Percentiles rank a stretch among this genome's conserved stretches.
phyloP scores from a whole-genome alignment of 495 filamentous ascomycete species.

The Penicillium pulvis region DNA sequence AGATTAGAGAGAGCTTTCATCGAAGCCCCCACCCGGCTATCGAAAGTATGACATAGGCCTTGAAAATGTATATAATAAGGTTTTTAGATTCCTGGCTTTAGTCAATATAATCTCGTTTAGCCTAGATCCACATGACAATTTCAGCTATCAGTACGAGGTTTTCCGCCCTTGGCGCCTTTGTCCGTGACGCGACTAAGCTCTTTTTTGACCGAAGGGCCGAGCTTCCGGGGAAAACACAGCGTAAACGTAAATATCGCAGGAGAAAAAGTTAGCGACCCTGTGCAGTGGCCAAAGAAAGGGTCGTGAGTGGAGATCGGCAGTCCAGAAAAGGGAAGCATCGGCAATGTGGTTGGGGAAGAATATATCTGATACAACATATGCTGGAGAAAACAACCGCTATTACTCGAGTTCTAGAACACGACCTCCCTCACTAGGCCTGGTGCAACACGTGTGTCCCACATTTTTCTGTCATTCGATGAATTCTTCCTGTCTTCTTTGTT shows the following conservation, averaged over 20 bases:
- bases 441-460: background rate
- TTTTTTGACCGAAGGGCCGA: constrained; percentile 2
- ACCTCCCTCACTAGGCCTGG: background rate
- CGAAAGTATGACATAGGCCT: background rate
- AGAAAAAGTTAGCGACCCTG: background rate
- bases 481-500: background rate
- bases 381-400: background rate
- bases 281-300: constrained; percentile 4
- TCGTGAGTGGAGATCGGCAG: constrained; percentile 13
- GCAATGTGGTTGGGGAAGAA: background rate
- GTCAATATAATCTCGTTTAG: constrained; percentile 6
- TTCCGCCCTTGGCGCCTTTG: constrained; percentile 16
- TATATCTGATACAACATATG: background rate
- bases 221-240: background rate
- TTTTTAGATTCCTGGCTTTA: constrained; percentile 2
- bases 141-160: constrained; percentile 15
- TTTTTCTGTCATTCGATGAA: background rate
- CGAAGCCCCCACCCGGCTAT: background rate
- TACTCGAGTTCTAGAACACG: background rate
- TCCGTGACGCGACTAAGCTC: constrained; percentile 5
- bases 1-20: background rate
- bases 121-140: constrained; percentile 10
- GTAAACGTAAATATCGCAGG: background rate
- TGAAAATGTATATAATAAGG: background rate
- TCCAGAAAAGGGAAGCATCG: constrained; percentile 15